Base-by-base conservation (phyloP, 2,329 filamentous ascomycete genomes). In the Cercospora beticola region DNA sequence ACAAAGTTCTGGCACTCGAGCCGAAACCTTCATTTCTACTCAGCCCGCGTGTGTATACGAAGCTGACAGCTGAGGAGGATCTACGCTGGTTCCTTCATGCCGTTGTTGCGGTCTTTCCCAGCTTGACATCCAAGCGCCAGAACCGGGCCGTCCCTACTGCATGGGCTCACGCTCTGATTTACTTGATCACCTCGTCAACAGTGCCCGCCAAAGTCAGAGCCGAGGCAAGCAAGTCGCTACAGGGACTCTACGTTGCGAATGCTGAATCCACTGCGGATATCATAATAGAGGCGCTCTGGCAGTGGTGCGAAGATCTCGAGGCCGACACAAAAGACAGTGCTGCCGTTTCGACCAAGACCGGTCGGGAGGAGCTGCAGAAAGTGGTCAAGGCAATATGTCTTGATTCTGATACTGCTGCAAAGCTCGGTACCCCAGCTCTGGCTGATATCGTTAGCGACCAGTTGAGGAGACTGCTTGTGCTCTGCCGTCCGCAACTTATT, bases 151-250 rank as follows among this genome's bases (percentile, higher is more conserved):
- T 74, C 23, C 61, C 68, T 9, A 71, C 66, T 21, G 74, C 74
- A 8, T 99, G 94, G 95, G 89, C 92, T 14, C 92, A 97, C 75
- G 89, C 91, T 2, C 87, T 94, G 68, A 89, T 97, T n/a, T 96
- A 91, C 78, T 82, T 92, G 16, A 86, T 94, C 57, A 89, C 89
- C 57, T 88, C 90, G 1, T 81, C 87, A 14, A 83, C 79, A 12
- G 82, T 92, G 21, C 84, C 90, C 12, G 84, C 89, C 2, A 83
- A 83, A 43, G 82, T 91, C 59, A 89, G 91, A 66, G 88, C 89
- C 71, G 85, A 89, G 72, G 87, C 90, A 4, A 84, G 84, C 21
- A 81, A 84, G 57, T 81, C 86, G 0, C 81, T 99, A 33, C 88
- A 90, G 0, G 79, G 81, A 43, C 82, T 91, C 1, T 96, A 97